Evolutionary conservation across 1,284 basidiomycete species (phyloP).

Genomic region (Trichosporon sp.): DNA sequence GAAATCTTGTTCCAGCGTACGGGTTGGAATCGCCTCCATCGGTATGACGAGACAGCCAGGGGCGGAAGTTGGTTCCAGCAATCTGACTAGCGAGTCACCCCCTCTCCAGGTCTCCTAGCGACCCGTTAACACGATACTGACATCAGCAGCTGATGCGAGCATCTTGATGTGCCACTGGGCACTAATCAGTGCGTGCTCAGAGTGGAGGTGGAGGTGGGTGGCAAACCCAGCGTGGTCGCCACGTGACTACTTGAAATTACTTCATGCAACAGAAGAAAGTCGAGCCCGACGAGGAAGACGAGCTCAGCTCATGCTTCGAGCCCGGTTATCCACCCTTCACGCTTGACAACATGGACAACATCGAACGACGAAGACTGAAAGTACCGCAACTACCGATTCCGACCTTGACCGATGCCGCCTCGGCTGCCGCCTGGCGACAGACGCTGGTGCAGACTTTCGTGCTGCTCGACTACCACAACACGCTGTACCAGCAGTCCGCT

Average conservation of each 20-base stretch:
- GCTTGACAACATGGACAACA: not conserved
- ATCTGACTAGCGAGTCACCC: too few species aligned
- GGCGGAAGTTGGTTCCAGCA: not conserved
- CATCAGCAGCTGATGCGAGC: not conserved
- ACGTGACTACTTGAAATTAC: not conserved
- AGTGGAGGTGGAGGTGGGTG: not conserved
- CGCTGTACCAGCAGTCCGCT: not conserved
- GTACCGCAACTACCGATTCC: not conserved
- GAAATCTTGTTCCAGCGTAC: not conserved
- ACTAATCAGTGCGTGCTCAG: not conserved
- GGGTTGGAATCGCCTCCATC: not conserved
- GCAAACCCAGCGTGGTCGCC: not conserved
- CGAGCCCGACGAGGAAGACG: not conserved
- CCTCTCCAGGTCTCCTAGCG: too few species aligned
- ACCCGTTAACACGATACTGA: too few species aligned
- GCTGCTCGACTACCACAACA: constrained; percentile 1
- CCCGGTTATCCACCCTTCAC: not conserved
- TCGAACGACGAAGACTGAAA: not conserved
- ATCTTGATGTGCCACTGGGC: not conserved
- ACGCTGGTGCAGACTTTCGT: not conserved
- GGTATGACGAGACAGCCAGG: not conserved
- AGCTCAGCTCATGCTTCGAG: not conserved
- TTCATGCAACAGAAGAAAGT: not conserved
- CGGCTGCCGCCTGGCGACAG: not conserved
- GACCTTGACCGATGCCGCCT: not conserved